Conservation (phyloP, 441 rosid species). For the Hura crepitans region DNA sequence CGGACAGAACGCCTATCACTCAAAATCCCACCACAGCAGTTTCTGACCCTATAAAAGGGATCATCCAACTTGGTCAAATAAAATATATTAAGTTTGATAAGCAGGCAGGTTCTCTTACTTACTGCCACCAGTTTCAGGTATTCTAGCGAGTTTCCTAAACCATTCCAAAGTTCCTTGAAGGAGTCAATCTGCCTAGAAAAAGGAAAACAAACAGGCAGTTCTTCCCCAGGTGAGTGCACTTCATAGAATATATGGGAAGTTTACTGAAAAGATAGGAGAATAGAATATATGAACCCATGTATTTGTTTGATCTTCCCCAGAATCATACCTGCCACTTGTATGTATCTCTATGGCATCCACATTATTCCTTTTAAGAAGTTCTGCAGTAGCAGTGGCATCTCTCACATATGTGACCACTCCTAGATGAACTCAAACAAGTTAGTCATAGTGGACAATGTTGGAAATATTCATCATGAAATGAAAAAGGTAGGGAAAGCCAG, state of each 20-base stretch:
- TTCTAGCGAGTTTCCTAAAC: constrained; percentile 36
- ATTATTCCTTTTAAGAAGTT: constrained; percentile 39
- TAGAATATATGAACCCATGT: not conserved
- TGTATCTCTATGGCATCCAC: constrained; percentile 65
- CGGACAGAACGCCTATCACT: not conserved
- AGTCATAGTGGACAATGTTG: not conserved
- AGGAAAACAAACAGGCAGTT: not conserved
- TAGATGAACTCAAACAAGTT: constrained; percentile 21
- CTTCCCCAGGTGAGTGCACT: not conserved
- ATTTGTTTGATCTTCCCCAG: not conserved
- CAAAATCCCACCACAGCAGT: not conserved
- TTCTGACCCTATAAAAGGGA: not conserved
- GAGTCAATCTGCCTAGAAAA: constrained; percentile 36
- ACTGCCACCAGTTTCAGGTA: constrained; percentile 52
- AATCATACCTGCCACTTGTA: constrained; percentile 49
- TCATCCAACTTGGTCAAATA: not conserved
- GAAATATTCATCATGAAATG: not conserved
- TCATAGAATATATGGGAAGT: not conserved
- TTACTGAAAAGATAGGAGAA: not conserved
- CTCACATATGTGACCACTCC: constrained; percentile 44
- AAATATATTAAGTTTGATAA: not conserved
- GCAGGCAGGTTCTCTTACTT: constrained; percentile 21
- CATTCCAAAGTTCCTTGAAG: constrained; percentile 49
- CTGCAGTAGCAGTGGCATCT: constrained; percentile 45
- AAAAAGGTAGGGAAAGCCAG: not conserved